Conservation (phyloP, 495 filamentous ascomycete genomes). For the Aspergillus cristatus region DNA sequence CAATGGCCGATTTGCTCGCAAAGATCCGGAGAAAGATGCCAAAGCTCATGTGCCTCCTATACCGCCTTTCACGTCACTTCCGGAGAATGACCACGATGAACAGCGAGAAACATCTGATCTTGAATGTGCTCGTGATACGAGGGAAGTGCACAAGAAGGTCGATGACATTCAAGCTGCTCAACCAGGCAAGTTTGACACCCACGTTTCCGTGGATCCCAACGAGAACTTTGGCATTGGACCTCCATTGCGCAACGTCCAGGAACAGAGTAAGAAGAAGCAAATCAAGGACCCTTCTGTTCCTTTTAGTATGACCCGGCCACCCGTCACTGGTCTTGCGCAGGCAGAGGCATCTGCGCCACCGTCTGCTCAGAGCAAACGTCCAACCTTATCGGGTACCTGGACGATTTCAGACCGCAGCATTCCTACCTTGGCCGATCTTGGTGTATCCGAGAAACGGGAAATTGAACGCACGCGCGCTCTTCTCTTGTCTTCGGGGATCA, state of each 20-base stretch:
- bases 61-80: conserved; percentile 42
- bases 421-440: conserved; percentile 23
- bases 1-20: conserved; percentile 19
- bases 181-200: conserved; percentile 6
- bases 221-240: conserved; percentile 17
- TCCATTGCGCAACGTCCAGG: conserved; percentile 16
- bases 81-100: conserved; percentile 24
- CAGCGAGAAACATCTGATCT: conserved; percentile 12
- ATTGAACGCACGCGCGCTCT: conserved; percentile 65
- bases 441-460: conserved; percentile 47
- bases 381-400: conserved; percentile 37
- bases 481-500: conserved; percentile 73
- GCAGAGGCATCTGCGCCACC: conserved; percentile 28
- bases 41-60: conserved; percentile 31
- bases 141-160: conserved; percentile 2
- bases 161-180: conserved; percentile 6
- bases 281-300: conserved; percentile 25
- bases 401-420: conserved; percentile 58
- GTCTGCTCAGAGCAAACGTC: conserved; percentile 12
- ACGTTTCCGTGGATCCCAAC: conserved; percentile 1
- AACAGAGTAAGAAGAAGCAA: conserved; percentile 14
- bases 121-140: conserved; percentile 8
- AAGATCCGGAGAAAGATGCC: conserved; percentile 23
- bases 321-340: conserved; percentile 39
- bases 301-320: conserved; percentile 28